Percentiles rank a stretch among this genome's conserved stretches.
Evolutionary conservation across 1,139 yeast genomes (phyloP).

Genomic region (Candida frijolesensis): DNA sequence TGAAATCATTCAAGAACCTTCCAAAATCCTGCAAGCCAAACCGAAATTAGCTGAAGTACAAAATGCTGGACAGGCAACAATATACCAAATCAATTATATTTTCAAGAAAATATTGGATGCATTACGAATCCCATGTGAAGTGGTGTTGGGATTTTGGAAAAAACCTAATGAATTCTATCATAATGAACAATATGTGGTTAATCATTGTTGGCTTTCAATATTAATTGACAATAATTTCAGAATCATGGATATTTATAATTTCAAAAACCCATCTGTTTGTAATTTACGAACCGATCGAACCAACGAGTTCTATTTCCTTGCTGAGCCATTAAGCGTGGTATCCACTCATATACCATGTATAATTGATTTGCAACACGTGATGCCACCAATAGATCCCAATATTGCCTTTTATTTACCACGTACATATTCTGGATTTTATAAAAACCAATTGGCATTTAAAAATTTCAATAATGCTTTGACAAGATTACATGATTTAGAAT

Average conservation of each 20-base stretch:
- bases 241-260: conserved; percentile 60
- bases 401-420: conserved; percentile 83
- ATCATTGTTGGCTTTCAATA: conserved; percentile 90
- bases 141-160: conserved; percentile 82
- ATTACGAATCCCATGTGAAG: conserved; percentile 71
- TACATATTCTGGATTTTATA: conserved; percentile 78
- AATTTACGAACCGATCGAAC: conserved; percentile 29
- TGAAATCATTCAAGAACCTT: conserved; percentile 39
- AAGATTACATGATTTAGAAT: conserved; percentile 70
- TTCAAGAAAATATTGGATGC: conserved; percentile 74
- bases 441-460: conserved; percentile 56
- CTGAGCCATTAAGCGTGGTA: conserved; percentile 72
- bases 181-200: conserved; percentile 57
- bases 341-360: conserved; percentile 86
- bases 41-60: conserved; percentile 45
- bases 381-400: conserved; percentile 79
- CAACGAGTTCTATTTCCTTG: conserved; percentile 71
- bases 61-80: conserved; percentile 47
- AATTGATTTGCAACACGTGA: conserved; percentile 78
- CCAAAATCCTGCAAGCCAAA: conserved; percentile 41
- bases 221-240: conserved; percentile 76
- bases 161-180: conserved; percentile 65
- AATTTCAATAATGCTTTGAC: conserved; percentile 80
- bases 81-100: conserved; percentile 76
- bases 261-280: conserved; percentile 39